Evolutionary conservation across 179 eudicot species (phyloP).

Genomic region (Pouteria campechiana): DNA sequence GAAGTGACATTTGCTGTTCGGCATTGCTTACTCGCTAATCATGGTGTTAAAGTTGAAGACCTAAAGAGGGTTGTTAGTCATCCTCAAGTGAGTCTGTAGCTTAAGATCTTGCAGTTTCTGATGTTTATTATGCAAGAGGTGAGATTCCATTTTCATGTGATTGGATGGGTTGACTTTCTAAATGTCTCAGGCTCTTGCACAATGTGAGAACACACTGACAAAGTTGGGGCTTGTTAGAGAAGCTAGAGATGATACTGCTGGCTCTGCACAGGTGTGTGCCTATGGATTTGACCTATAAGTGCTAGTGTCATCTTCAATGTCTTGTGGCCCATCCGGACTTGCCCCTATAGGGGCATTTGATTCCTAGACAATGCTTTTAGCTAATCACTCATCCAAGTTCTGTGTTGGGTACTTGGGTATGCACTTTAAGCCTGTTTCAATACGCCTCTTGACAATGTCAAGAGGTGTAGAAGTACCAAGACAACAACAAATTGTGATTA

Average conservation of each 20-base stretch:
- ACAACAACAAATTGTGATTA: too few relatives aligned
- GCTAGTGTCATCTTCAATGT: neutral
- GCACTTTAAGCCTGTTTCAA: too few relatives aligned
- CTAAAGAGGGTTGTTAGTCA: slow-evolving; percentile 79
- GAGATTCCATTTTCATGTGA: slow-evolving; percentile 4
- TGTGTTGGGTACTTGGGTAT: too few relatives aligned
- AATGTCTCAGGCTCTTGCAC: slow-evolving; percentile 86
- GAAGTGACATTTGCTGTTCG: slow-evolving; percentile 65
- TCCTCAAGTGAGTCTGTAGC: slow-evolving; percentile 54
- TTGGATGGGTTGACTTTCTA: neutral
- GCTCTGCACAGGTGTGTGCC: slow-evolving; percentile 76
- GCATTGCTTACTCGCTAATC: slow-evolving; percentile 78
- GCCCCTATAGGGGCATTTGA: too few relatives aligned
- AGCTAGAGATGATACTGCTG: slow-evolving; percentile 89
- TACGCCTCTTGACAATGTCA: too few relatives aligned
- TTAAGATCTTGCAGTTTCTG: neutral
- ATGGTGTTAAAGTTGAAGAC: slow-evolving; percentile 54
- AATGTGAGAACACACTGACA: slow-evolving; percentile 73
- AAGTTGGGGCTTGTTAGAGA: slow-evolving; percentile 58
- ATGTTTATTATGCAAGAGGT: slow-evolving; percentile 1
- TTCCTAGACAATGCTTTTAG: too few relatives aligned
- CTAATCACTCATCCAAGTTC: too few relatives aligned
- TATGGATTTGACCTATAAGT: neutral
- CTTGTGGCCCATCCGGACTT: too few relatives aligned
- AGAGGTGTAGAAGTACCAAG: too few relatives aligned